Evolutionary conservation across 2,329 filamentous ascomycete genomes (phyloP), one percentile per base, ranked within the genome.

Genomic region (Pseudogymnoascus sp.): DNA sequence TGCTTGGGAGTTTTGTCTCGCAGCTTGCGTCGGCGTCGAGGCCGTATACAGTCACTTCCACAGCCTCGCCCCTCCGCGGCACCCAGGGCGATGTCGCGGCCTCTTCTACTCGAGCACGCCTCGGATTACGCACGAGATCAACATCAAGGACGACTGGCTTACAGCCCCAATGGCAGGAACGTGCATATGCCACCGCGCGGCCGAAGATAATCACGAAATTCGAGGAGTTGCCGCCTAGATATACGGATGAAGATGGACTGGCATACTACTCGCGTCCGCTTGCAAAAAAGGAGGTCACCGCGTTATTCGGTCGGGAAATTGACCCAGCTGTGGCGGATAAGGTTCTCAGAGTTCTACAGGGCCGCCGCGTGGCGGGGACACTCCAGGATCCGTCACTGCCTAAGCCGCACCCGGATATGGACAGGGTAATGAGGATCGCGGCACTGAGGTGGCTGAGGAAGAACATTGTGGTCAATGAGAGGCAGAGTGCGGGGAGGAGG

Each of bases 291-390:
- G 80, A 86, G 67, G 74, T 78, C 5, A 67, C 74, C 14, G 63
- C 65, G 8, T 74, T 86, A 37, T 86, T 87, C 63, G 81, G 82
- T 1, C 67, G 75, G 4, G 72, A 74, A 11, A 74, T 85, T 50
- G 72, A 74, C 63, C 69, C 75, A 0, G 65, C 67, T 3, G 67
- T 70, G 4, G 85, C 79, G 18, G 86, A 86, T 68, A 73, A 72
- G 47, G 71, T 87, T 43, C 72, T 87, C 58, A 75, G 76, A 59
- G 81, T 87, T 58, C 72, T 87, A 11, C 85, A 88, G 68, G 85
- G 85, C 7, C 79, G 84, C 36, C 77, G 85, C 39, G 83, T 88
- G 20, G 83, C 85, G 6, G 85, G 85, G 35, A 86, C 84, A 2
- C 74, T 87, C 41, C 79, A 84, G 9, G 85, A 87, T 67, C 84